Conservation (phyloP, 1,284 basidiomycete genomes). For the Cutaneotrichosporon sp. region DNA sequence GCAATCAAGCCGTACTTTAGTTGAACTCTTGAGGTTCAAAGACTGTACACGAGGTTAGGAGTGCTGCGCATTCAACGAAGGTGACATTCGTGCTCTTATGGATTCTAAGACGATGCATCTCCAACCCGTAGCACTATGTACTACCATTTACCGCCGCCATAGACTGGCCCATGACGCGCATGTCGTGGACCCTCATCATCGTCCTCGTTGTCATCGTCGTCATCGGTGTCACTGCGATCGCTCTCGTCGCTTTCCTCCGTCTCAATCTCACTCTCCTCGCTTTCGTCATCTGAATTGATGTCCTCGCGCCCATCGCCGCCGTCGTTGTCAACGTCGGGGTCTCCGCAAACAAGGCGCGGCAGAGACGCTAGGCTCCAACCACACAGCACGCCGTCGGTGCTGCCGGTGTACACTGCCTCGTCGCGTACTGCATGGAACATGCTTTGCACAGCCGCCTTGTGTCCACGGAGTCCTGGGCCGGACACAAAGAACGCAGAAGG, state of each 20-base stretch:
- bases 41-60: too few species aligned
- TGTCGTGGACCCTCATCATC: neutral
- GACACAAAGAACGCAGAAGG: constrained; percentile 43
- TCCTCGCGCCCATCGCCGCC: constrained; percentile 35
- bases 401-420: constrained; percentile 47
- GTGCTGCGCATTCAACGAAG: too few species aligned
- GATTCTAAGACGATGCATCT: too few species aligned
- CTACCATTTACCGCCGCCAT: neutral
- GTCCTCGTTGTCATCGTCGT: constrained; percentile 6
- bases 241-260: constrained; percentile 25
- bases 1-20: too few species aligned
- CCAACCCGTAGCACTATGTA: too few species aligned
- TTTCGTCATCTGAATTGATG: constrained; percentile 27
- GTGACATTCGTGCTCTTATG: too few species aligned
- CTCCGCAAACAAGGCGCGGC: constrained; percentile 33
- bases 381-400: constrained; percentile 47
- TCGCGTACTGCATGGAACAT: constrained; percentile 42
- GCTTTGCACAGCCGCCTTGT: constrained; percentile 47
- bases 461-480: constrained; percentile 34
- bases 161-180: neutral
- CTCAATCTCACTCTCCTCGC: constrained; percentile 40
- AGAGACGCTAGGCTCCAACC: constrained; percentile 44
- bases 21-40: too few species aligned
- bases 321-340: constrained; percentile 41
- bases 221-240: constrained; percentile 9